Percentiles rank a stretch among this genome's conserved stretches.
Conservation (phyloP, 192 early-diverging fungal species). For the Pilobolus umbonatus region DNA sequence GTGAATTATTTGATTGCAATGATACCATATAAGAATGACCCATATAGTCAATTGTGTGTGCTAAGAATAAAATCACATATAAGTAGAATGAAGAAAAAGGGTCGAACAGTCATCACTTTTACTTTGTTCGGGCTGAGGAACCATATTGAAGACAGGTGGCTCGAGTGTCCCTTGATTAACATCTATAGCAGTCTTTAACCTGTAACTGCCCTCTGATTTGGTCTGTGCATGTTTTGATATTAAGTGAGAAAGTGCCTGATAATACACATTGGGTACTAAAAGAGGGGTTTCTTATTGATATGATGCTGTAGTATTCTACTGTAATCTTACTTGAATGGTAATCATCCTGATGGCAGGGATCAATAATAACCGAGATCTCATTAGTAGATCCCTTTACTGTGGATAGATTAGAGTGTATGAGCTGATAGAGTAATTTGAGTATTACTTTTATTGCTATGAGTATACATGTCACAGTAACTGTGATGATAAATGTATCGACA, state of each 20-base stretch:
- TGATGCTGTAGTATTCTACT: background rate
- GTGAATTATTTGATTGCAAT: background rate
- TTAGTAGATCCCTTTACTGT: background rate
- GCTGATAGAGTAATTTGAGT: background rate
- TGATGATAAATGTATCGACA: constrained; percentile 30
- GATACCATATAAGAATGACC: background rate
- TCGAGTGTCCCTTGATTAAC: constrained; percentile 16
- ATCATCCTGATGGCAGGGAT: constrained; percentile 20
- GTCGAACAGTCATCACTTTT: constrained; percentile 1
- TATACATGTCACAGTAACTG: constrained; percentile 18
- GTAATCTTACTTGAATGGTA: constrained; percentile 23
- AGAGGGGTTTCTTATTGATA: background rate
- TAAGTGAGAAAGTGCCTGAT: constrained; percentile 24
- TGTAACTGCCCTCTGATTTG: constrained; percentile 16
- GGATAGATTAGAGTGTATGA: background rate
- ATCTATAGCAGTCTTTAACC: constrained; percentile 18
- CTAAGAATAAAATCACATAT: no score
- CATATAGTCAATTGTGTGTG: background rate
- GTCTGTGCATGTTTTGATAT: constrained; percentile 22
- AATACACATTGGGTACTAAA: constrained; percentile 26
- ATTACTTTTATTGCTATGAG: constrained; percentile 21
- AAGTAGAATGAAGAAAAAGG: no score
- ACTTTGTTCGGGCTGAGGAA: constrained; percentile 31
- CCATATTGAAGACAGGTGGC: constrained; percentile 28
- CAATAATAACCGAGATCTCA: constrained; percentile 22